Evolutionary conservation across 495 filamentous ascomycete species (phyloP), one percentile per base, ranked within the genome.

Genomic region (Penicillium paxilli): DNA sequence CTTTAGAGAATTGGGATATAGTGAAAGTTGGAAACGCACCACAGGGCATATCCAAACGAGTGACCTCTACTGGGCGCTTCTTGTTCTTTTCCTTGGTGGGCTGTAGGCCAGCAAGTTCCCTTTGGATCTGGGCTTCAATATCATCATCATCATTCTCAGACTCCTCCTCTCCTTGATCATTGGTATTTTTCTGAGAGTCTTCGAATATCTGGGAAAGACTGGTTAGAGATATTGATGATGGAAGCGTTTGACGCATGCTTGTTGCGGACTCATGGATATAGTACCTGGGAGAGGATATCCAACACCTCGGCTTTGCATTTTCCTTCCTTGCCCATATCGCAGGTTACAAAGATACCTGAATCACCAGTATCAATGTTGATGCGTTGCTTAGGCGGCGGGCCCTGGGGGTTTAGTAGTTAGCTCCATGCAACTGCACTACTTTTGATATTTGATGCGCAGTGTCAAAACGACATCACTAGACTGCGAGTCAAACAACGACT

Each of bases 261-360:
- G n/a, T 38, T 44, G 23, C 12, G 28, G 37, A 17, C 14, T 41
- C 4, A 10, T 64, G n/a, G n/a, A n/a, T n/a, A n/a, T n/a, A 65
- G 59, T 19, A 92, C 91, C 76, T 94, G 82, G 16, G 87, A 81
- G 64, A 96, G 90, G 26, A 97, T 67, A 65, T 85, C 78, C 22
- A 78, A 71, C 38, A 91, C 68, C 64, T 98, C 94, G 30, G 74
- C 77, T 2, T 88, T 80, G 17, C 90, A 91, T 73, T 87, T 92
- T 19, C 72, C 74, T 73, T 98, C 93, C 69, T 81, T 87, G 47
- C 83, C 84, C 68, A 86, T 85, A 26, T 91, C 86, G 64, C 92
- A 97, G 1, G 95, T 96, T 22, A 87, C 83, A 81, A 93, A 97
- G 24, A 98, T 88, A 10, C 94, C 94, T 40, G 79, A 76, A 67